Evolutionary conservation across 176 grass and related monocot genomes (phyloP), one percentile per base, ranked within the genome.

Genomic region (Carex littledalei): DNA sequence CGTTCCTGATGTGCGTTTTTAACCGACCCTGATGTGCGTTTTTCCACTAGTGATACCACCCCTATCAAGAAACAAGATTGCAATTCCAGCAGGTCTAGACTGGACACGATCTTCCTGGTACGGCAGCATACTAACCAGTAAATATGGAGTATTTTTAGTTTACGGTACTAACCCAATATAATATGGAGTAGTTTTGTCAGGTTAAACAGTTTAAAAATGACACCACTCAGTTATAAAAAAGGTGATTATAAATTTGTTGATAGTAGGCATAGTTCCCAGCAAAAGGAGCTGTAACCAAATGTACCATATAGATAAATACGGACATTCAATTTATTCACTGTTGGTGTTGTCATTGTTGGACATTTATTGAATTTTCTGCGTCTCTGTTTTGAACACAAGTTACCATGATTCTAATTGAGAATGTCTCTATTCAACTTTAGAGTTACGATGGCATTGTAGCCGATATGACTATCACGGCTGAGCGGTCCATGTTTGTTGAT

Each of bases 401-500:
- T 49, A 35, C 11, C 16, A 61, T 22, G 85, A 88, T 32, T 47
- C 17, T 63, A 84, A 45, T 54, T 55, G 63, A 34, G 43, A 37
- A 72, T 59, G 55, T 15, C 47, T 50, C 2, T 50, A 50, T 16
- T 87, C 63, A 35, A 22, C 14, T 12, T 22, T 64, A 92, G 90
- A 66, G 78, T 54, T 87, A 86, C 34, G 85, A 92, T 26, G 78
- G 45, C 0, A 74, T 71, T 43, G 84, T 94, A 11, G 88, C 58
- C 3, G 90, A 94, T 32, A 85, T 87, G 78, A 94, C 90, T 3
- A 94, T 92, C 52, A 90, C 85, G 7, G 81, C 84, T 75, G 84
- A 92, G 15, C 87, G 90, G 64, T 89, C 85, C n/a, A 80, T 54
- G 10, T 87, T 50, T 78, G 72, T 39, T 2, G 93, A 94, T 66